Percentiles rank a stretch among this genome's conserved stretches.
Evolutionary conservation across 164 flowering plant genomes (phyloP).

Genomic region (Buxus sempervirens): DNA sequence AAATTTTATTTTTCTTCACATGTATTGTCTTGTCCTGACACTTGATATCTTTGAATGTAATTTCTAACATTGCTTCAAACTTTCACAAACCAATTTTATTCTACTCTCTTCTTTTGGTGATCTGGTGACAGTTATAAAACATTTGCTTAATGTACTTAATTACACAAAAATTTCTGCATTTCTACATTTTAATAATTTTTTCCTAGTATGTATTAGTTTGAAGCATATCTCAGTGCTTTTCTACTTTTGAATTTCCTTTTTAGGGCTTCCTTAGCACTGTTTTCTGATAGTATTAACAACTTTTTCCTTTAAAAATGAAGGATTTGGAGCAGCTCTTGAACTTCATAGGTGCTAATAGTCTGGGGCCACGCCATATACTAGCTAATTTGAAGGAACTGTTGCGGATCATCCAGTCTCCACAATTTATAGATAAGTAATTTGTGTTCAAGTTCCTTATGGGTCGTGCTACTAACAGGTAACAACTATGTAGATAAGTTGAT

Average conservation of each 20-base stretch:
- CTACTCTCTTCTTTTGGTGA: too few species aligned
- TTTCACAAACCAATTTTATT: too few species aligned
- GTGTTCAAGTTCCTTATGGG: conserved; percentile 4
- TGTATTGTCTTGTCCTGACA: too few species aligned
- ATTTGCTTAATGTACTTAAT: too few species aligned
- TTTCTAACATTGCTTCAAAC: too few species aligned
- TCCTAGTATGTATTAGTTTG: neutral
- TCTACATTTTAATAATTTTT: neutral
- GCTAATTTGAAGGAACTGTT: conserved; percentile 82
- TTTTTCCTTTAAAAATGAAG: conserved; percentile 30
- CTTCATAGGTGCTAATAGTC: conserved; percentile 65
- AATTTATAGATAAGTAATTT: conserved; percentile 39
- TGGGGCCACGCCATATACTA: conserved; percentile 87
- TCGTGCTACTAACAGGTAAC: conserved; percentile 1
- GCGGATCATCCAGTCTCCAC: conserved; percentile 53
- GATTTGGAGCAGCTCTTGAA: conserved; percentile 90
- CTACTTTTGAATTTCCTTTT: neutral
- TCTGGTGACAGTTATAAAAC: too few species aligned
- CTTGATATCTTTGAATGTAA: too few species aligned
- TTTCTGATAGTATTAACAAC: conserved; percentile 1
- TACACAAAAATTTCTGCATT: neutral
- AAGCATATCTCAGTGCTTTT: neutral
- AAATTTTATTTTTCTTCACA: too few species aligned
- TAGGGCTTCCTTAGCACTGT: neutral
- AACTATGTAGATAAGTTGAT: conserved; percentile 19